These are phyloP conservation scores for Camelina neglecta DNA, from an alignment of 345 rosid species.

Conservation along the genomic window DNA sequence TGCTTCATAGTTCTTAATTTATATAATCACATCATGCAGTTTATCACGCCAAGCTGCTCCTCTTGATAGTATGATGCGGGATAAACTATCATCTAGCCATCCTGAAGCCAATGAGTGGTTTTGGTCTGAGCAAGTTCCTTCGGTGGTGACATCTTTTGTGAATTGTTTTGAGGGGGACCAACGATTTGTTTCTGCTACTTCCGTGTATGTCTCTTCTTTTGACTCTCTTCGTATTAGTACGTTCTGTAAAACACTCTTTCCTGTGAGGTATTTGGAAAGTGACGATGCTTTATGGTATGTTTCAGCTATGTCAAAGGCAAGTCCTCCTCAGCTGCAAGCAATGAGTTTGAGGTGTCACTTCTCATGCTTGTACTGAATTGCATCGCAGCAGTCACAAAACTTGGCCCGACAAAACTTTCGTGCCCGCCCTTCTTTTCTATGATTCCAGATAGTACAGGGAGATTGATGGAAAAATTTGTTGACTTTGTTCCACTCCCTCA, in stretches of 20 bases:
- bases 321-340: slow-evolving; percentile 53
- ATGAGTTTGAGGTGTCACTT: slow-evolving; percentile 69
- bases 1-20: slow-evolving; percentile 17
- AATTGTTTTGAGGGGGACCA: slow-evolving; percentile 68
- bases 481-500: slow-evolving; percentile 71
- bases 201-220: slow-evolving; percentile 52
- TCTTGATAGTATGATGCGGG: slow-evolving; percentile 82
- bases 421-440: slow-evolving; percentile 72
- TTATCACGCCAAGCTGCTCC: slow-evolving; percentile 77
- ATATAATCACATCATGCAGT: slow-evolving; percentile 53
- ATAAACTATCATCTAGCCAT: slow-evolving; percentile 75
- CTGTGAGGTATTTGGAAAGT: slow-evolving; percentile 31
- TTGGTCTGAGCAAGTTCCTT: slow-evolving; percentile 80
- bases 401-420: slow-evolving; percentile 84
- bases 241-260: slow-evolving; percentile 14
- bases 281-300: slow-evolving; percentile 34
- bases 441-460: slow-evolving; percentile 76
- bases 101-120: slow-evolving; percentile 81
- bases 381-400: slow-evolving; percentile 81
- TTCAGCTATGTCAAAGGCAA: slow-evolving; percentile 60
- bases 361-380: slow-evolving; percentile 82
- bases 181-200: slow-evolving; percentile 62
- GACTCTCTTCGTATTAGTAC: slow-evolving; percentile 30
- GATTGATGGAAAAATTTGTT: slow-evolving; percentile 87
- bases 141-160: slow-evolving; percentile 62